Conservation (phyloP, 352 stramenopile genomes). For the Albugo laibachii region DNA sequence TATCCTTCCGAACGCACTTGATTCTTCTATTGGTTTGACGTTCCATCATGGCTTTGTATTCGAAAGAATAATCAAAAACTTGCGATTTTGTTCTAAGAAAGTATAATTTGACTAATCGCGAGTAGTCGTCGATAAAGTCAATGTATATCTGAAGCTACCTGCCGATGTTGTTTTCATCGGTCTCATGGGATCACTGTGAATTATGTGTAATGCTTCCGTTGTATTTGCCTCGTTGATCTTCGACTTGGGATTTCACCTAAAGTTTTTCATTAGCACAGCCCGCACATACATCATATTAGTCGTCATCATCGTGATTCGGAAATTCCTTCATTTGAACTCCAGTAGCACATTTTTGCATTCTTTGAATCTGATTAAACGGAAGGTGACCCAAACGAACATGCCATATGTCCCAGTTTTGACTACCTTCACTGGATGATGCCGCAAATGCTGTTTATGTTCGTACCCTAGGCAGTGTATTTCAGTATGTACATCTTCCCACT, state of each 20-base stretch:
- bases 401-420: background rate
- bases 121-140: slow-evolving; percentile 12
- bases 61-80: slow-evolving; percentile 4
- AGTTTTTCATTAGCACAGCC: background rate
- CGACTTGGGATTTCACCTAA: background rate
- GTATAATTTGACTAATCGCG: slow-evolving; percentile 6
- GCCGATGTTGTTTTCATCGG: background rate
- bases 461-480: background rate
- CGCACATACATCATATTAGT: background rate
- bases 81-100: slow-evolving; percentile 12
- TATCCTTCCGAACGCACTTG: slow-evolving; percentile 6
- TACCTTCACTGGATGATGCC: background rate
- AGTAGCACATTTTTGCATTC: background rate
- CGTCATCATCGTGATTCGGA: background rate
- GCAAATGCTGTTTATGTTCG: background rate
- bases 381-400: slow-evolving; percentile 6
- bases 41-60: slow-evolving; percentile 2
- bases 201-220: background rate
- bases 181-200: background rate
- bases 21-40: slow-evolving; percentile 2
- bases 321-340: background rate
- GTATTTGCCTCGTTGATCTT: background rate
- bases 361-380: background rate
- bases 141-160: background rate
- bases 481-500: background rate